Evolutionary conservation across 2,329 filamentous ascomycete species (phyloP).

Genomic region (Aureobasidium sp.): DNA sequence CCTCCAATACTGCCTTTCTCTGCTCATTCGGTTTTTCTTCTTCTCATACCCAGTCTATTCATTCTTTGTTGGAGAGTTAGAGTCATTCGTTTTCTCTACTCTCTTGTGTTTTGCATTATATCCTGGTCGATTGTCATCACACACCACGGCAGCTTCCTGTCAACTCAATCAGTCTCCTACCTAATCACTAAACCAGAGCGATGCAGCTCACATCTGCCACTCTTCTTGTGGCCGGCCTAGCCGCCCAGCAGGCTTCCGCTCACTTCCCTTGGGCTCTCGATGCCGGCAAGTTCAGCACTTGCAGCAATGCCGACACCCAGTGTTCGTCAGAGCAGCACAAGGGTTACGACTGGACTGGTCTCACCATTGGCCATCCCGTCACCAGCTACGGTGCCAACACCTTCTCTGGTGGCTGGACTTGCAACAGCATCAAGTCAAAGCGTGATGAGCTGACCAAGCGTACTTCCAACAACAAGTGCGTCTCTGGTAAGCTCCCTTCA

Average conservation of each 20-base stretch:
- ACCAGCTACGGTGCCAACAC: conserved; percentile 61
- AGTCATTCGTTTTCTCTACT: conserved; percentile 40
- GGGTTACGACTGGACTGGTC: conserved; percentile 58
- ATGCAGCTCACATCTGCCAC: conserved; percentile 23
- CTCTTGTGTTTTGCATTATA: conserved; percentile 16
- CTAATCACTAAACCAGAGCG: conserved; percentile 13
- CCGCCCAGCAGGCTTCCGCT: conserved; percentile 40
- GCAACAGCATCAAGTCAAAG: conserved; percentile 53
- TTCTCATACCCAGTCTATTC: conserved; percentile 18
- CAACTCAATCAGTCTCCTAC: conserved; percentile 1
- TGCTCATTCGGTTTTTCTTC: conserved; percentile 19
- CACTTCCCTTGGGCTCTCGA: conserved; percentile 39
- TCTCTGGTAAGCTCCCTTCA: conserved; percentile 32
- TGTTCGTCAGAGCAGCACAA: conserved; percentile 61
- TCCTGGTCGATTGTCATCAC: conserved; percentile 19
- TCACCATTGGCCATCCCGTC: conserved; percentile 46
- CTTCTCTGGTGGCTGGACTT: conserved; percentile 68
- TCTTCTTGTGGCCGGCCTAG: conserved; percentile 40
- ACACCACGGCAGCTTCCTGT: conserved; percentile 14
- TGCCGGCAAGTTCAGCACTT: conserved; percentile 53
- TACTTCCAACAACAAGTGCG: conserved; percentile 35
- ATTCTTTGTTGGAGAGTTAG: conserved; percentile 27
- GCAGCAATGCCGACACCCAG: conserved; percentile 65
- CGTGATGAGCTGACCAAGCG: conserved; percentile 46
- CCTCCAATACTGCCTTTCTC: conserved; percentile 14